These are phyloP conservation scores for Neofusicoccum parvum DNA, from an alignment of 2,329 filamentous ascomycete species.

Conservation along the genomic window DNA sequence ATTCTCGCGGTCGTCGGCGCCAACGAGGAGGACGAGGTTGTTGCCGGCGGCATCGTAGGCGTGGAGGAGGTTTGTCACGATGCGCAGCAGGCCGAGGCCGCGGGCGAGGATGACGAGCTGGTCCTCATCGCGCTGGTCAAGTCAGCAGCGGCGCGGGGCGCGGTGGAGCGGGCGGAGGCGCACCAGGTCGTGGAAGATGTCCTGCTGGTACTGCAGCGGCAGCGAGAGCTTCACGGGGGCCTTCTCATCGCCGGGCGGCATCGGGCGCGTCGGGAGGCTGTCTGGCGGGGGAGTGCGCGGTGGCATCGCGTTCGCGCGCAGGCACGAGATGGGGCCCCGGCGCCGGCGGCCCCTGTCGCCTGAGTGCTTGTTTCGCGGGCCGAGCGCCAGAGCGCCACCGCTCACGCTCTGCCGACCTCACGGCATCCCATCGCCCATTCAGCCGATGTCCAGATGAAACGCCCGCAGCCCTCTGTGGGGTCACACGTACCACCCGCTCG, in stretches of 20 bases:
- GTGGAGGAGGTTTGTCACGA: conserved; percentile 94
- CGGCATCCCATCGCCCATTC: background rate
- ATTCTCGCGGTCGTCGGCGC: conserved; percentile 91
- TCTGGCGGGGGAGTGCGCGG: background rate
- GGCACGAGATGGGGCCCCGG: background rate
- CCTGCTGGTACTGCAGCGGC: conserved; percentile 87
- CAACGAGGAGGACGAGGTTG: conserved; percentile 86
- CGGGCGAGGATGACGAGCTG: conserved; percentile 89
- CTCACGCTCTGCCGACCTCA: background rate
- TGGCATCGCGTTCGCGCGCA: conserved; percentile 11
- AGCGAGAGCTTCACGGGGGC: conserved; percentile 77
- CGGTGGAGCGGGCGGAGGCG: background rate
- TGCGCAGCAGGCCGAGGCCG: conserved; percentile 85
- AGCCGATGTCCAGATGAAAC: conserved; percentile 9
- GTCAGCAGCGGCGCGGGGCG: conserved; percentile 61
- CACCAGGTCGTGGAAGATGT: conserved; percentile 68
- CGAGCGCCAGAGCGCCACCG: background rate
- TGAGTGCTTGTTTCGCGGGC: background rate
- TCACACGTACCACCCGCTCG: background rate
- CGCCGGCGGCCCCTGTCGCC: background rate
- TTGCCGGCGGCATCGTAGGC: conserved; percentile 95
- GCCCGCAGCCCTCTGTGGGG: background rate
- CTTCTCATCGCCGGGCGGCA: conserved; percentile 44
- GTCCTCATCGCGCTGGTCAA: conserved; percentile 70
- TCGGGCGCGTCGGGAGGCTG: conserved; percentile 25